Evolutionary conservation across 2,329 filamentous ascomycete genomes (phyloP), one percentile per base, ranked within the genome.

Genomic region (Fusarium protoensiforme): DNA sequence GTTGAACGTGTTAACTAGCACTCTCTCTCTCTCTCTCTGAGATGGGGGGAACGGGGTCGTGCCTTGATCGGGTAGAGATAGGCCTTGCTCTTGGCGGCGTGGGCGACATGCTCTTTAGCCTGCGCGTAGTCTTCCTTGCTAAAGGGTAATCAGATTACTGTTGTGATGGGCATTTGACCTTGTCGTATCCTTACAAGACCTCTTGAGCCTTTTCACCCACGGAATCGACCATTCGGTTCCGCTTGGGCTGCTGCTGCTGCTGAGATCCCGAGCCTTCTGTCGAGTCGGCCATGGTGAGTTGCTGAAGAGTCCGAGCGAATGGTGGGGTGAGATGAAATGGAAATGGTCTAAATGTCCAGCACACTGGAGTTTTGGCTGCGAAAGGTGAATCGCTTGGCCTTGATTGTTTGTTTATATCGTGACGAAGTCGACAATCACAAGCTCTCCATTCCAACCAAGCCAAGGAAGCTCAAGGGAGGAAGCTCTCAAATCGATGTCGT

Each of bases 21-120:
- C 20, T 13, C 53, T 61, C 10, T 18, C 18, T 39, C 16, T 33
- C 20, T 13, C 53, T 61, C 10, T 18, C 18, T 39, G 35, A 51
- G 35, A 35, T 46, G 48, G 41, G 41, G 65, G 43, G 27, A 35
- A n/a, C 29, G 57, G 39, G 22, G 51, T 61, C 69, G 35, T 80
- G 88, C 87, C 85, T 89, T 95, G 83, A 98, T 87, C 29, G 96
- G 96, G 83, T 98, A 98, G 72, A 97, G 83, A 80, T 96, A 98
- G 27, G 95, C 90, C 58, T 91, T 90, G 72, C 94, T 97, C 76
- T 87, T 90, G 60, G 91, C 89, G 35, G 94, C 93, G 78, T 94
- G 90, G 43, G 87, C 83, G 46, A 94, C 87, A 39, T 95, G 85
- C 18, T 83, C 82, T 74, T 86, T 90, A 64, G 93, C 89, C 72